phyloP scores from a whole-genome alignment of 805 yeast genomes.

The Metschnikowia kunwiensis region DNA sequence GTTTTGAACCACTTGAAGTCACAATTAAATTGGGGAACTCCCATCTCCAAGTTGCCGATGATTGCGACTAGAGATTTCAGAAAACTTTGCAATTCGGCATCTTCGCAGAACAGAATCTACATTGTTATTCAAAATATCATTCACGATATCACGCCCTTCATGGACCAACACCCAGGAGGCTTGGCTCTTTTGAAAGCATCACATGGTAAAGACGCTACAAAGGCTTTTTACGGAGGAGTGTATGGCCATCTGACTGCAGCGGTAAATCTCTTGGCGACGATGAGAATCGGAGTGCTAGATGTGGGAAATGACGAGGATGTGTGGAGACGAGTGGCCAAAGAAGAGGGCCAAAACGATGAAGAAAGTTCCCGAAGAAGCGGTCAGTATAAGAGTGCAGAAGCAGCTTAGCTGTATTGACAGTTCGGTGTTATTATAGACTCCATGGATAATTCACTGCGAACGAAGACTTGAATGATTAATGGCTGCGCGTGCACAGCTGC shows the following conservation, averaged over 20 bases:
- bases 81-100: constrained; percentile 32
- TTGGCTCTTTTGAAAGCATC: constrained; percentile 71
- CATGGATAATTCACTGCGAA: no score
- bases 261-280: constrained; percentile 81
- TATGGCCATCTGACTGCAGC: constrained; percentile 94
- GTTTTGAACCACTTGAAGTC: constrained; percentile 72
- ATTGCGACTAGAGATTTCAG: constrained; percentile 47
- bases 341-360: constrained; percentile 48
- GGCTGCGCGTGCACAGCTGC: no score
- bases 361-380: constrained; percentile 12
- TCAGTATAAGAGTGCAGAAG: constrained; percentile 16
- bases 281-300: constrained; percentile 86
- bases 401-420: no score
- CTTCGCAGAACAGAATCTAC: constrained; percentile 51
- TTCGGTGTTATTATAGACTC: no score
- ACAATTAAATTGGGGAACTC: constrained; percentile 89
- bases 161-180: constrained; percentile 94
- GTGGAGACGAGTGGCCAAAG: constrained; percentile 71
- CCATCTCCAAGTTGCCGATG: constrained; percentile 81
- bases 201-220: constrained; percentile 90
- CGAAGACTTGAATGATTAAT: no score
- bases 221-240: constrained; percentile 93
- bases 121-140: constrained; percentile 88
- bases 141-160: constrained; percentile 89
- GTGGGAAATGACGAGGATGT: constrained; percentile 79